Conservation (phyloP, 495 filamentous ascomycete species). For the Zalerion maritima region DNA sequence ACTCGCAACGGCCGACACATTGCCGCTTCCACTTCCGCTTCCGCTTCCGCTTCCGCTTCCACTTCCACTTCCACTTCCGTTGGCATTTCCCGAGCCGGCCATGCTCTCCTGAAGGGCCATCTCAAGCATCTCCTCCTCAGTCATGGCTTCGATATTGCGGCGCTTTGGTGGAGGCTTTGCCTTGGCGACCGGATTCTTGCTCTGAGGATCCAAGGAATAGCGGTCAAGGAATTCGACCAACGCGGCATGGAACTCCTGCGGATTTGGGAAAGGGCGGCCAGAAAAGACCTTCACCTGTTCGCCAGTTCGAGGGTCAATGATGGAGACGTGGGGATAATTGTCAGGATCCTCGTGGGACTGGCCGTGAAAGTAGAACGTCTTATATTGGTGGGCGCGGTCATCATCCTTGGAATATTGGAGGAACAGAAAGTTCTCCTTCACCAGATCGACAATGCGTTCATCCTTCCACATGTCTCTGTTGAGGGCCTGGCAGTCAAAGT, state of each 20-base stretch:
- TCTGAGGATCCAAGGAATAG: slow-evolving; percentile 74
- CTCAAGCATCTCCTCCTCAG: slow-evolving; percentile 91
- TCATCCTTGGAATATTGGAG: slow-evolving; percentile 82
- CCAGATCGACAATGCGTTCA: slow-evolving; percentile 53
- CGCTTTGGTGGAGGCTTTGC: slow-evolving; percentile 58
- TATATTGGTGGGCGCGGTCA: slow-evolving; percentile 56
- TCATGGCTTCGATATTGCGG: slow-evolving; percentile 71
- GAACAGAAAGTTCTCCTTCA: slow-evolving; percentile 89
- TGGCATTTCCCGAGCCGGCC: slow-evolving; percentile 20
- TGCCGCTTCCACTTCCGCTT: too few relatives aligned
- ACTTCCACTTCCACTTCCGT: slow-evolving; percentile 4
- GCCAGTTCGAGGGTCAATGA: slow-evolving; percentile 88
- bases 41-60: slow-evolving; percentile 11
- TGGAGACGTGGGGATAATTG: slow-evolving; percentile 83
- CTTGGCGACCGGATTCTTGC: slow-evolving; percentile 81
- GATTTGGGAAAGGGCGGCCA: slow-evolving; percentile 57
- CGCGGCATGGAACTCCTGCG: slow-evolving; percentile 75
- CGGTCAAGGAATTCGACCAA: slow-evolving; percentile 91
- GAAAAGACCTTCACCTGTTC: slow-evolving; percentile 97
- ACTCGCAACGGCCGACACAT: too few relatives aligned
- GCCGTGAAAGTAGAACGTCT: slow-evolving; percentile 76
- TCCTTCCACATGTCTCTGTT: slow-evolving; percentile 97
- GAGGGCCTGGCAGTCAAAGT: slow-evolving; percentile 84
- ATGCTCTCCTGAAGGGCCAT: slow-evolving; percentile 84
- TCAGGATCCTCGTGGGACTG: slow-evolving; percentile 53